phyloP scores from a whole-genome alignment of 495 filamentous ascomycete genomes.

The Xylaria nigripes region DNA sequence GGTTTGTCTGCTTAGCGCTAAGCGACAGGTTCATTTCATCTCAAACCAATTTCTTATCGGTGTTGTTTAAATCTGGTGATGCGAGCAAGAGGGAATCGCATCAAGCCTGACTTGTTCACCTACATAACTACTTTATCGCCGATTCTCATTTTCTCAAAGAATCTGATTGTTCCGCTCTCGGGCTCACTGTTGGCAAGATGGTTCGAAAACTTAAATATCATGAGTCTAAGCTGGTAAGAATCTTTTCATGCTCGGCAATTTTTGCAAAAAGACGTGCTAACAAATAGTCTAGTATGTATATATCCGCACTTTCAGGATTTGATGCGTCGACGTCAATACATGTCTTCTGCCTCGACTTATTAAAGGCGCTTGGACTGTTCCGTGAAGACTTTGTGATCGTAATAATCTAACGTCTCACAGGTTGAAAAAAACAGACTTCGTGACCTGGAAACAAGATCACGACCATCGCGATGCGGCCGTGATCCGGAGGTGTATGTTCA shows the following conservation, averaged over 20 bases:
- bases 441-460: conserved; percentile 83
- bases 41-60: conserved; percentile 1
- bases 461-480: conserved; percentile 74
- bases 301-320: background rate
- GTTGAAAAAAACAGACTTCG: conserved; percentile 90
- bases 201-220: conserved; percentile 89
- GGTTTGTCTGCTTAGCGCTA: no score
- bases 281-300: conserved; percentile 8
- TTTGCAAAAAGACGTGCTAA: conserved; percentile 1
- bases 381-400: background rate
- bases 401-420: conserved; percentile 36
- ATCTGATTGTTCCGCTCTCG: background rate
- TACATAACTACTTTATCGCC: background rate
- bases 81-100: conserved; percentile 7
- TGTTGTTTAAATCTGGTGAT: background rate
- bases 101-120: background rate
- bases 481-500: conserved; percentile 52
- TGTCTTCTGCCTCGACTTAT: background rate
- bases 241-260: background rate
- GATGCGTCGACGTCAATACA: background rate
- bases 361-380: background rate
- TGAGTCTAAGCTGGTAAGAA: conserved; percentile 51
- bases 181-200: conserved; percentile 44
- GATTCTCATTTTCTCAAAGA: background rate
- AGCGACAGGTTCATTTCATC: background rate